A percentile compares a stretch with the other conserved stretches of the same genome.
These are phyloP conservation scores for Hypoxylon sp. DNA, from an alignment of 2,329 filamentous ascomycete species.

Conservation along the genomic window DNA sequence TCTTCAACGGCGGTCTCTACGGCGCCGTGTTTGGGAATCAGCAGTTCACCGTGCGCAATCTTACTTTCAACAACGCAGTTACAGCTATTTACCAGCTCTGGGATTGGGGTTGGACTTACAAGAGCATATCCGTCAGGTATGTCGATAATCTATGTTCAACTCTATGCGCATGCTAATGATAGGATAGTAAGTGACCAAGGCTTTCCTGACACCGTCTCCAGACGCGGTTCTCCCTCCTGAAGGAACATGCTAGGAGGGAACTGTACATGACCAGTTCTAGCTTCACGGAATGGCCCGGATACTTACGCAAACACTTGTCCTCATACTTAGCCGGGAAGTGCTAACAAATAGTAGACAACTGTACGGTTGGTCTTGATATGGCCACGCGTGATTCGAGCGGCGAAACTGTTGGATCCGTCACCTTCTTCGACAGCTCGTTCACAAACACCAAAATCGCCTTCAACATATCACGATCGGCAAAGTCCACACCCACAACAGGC, in stretches of 20 bases:
- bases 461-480: constrained; percentile 68
- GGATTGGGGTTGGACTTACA: constrained; percentile 84
- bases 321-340: background rate
- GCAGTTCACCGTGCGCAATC: constrained; percentile 79
- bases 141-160: background rate
- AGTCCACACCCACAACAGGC: constrained; percentile 56
- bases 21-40: constrained; percentile 71
- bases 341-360: constrained; percentile 66
- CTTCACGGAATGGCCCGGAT: background rate
- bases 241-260: background rate
- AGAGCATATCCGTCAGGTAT: constrained; percentile 41
- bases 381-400: constrained; percentile 59
- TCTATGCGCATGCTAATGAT: constrained; percentile 18
- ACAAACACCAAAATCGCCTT: constrained; percentile 77
- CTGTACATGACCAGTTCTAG: background rate
- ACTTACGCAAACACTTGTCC: background rate
- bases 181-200: constrained; percentile 26
- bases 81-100: constrained; percentile 80
- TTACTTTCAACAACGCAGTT: constrained; percentile 75
- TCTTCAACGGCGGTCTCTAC: constrained; percentile 80
- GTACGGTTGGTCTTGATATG: constrained; percentile 77
- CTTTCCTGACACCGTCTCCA: background rate
- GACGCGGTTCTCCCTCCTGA: background rate
- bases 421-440: constrained; percentile 81
- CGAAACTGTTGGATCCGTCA: constrained; percentile 76